Conservation (phyloP, 768 basidiomycete genomes). For the Rhizopogon sp. region DNA sequence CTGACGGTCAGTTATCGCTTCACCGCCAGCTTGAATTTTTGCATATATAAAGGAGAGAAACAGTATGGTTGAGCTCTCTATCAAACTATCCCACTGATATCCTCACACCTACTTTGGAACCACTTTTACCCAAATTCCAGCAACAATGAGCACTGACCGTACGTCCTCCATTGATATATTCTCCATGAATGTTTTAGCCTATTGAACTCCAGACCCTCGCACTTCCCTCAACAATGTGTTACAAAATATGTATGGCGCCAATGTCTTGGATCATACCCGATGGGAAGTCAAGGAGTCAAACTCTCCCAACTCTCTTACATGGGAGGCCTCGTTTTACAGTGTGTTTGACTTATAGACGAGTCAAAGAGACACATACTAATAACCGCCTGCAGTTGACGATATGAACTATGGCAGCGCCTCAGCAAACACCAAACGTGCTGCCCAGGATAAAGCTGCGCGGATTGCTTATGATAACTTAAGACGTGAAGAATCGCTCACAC, state of each 20-base stretch:
- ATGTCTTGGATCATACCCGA: no score
- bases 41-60: not conserved
- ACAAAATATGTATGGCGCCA: not conserved
- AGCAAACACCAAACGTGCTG: not conserved
- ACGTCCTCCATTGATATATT: no score
- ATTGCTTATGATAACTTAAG: not conserved
- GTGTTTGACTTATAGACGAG: not conserved
- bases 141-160: not conserved
- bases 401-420: not conserved
- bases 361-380: not conserved
- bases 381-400: not conserved
- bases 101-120: not conserved
- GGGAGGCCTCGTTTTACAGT: not conserved
- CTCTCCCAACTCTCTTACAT: not conserved
- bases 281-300: not conserved
- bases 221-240: not conserved
- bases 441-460: not conserved
- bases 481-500: no score
- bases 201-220: not conserved
- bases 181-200: not conserved
- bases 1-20: not conserved
- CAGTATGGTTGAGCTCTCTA: not conserved
- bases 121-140: not conserved
- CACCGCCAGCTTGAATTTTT: not conserved
- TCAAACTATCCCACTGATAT: no score